Conservation (phyloP, 768 basidiomycete species). For the Rhodotorula kratochvilovae region DNA sequence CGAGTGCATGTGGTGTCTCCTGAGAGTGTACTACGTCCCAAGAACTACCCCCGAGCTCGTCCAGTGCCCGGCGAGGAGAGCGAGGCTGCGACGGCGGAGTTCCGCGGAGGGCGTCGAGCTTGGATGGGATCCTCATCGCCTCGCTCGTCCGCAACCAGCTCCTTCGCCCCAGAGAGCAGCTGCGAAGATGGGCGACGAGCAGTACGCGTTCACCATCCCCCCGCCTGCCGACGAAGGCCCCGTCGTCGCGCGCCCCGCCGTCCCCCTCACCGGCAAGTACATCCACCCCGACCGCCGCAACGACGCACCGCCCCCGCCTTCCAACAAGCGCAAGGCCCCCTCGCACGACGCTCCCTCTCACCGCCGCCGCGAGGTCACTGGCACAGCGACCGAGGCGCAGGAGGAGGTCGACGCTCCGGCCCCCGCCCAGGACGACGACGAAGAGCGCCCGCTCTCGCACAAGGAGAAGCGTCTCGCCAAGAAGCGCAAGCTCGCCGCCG, state of each 20-base stretch:
- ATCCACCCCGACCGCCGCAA: neutral
- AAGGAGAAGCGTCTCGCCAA: slow-evolving; percentile 41
- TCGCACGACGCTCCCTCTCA: neutral
- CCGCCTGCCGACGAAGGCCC: slow-evolving; percentile 4
- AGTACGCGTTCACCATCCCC: neutral
- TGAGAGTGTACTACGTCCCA: no score
- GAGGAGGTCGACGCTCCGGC: neutral
- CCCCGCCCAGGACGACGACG: neutral
- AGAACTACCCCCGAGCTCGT: no score
- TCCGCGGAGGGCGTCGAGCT: neutral
- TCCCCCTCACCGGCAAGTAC: neutral
- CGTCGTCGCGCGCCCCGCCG: neutral
- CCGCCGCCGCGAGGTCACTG: neutral
- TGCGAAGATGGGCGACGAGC: neutral
- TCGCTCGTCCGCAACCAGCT: neutral
- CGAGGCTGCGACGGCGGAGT: no score
- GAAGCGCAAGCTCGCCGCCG: slow-evolving; percentile 34
- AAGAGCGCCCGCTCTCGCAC: slow-evolving; percentile 37
- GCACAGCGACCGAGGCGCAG: neutral
- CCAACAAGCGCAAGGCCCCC: slow-evolving; percentile 12
- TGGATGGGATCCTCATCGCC: no score
- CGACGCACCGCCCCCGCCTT: neutral
- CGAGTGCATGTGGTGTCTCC: no score
- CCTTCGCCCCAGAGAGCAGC: neutral
- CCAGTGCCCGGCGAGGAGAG: no score